These are phyloP conservation scores for Lanmaoa rubissima DNA, from an alignment of 768 basidiomycete genomes.

Conservation along the genomic window DNA sequence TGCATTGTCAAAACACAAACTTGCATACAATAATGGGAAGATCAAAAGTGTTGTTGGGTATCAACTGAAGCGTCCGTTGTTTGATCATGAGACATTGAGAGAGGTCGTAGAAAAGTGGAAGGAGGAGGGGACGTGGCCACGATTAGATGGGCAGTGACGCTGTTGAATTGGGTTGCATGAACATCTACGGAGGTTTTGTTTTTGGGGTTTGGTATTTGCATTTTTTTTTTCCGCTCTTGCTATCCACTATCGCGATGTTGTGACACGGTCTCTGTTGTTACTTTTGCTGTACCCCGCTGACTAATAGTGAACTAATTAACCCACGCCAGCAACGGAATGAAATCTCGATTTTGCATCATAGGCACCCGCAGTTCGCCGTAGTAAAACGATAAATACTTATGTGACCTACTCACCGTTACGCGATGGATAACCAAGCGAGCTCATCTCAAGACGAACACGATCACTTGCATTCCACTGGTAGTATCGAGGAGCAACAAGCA, in stretches of 20 bases:
- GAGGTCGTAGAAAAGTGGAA: slow-evolving; percentile 83
- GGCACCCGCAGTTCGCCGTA: background rate
- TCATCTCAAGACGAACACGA: background rate
- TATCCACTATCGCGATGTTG: slow-evolving; percentile 16
- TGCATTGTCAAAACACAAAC: slow-evolving; percentile 63
- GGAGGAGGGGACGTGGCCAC: slow-evolving; percentile 52
- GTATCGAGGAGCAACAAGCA: slow-evolving; percentile 13
- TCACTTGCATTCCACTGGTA: background rate
- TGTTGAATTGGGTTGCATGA: background rate
- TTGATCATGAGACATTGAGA: slow-evolving; percentile 57
- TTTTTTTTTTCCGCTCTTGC: slow-evolving; percentile 10
- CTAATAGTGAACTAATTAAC: slow-evolving; percentile 25
- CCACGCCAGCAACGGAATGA: too few species aligned
- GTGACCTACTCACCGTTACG: background rate
- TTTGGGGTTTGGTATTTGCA: slow-evolving; percentile 17
- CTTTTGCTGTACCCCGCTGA: slow-evolving; percentile 26
- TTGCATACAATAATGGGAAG: slow-evolving; percentile 70
- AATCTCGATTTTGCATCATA: too few species aligned
- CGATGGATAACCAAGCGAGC: slow-evolving; percentile 1
- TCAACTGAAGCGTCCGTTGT: slow-evolving; percentile 57
- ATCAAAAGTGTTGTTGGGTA: slow-evolving; percentile 74
- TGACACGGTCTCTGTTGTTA: slow-evolving; percentile 3
- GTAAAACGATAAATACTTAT: background rate
- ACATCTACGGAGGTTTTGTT: slow-evolving; percentile 17
- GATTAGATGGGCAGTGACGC: slow-evolving; percentile 18